These are phyloP conservation scores for Inonotus obliquus DNA, from an alignment of 1,284 basidiomycete genomes.

Conservation along the genomic window DNA sequence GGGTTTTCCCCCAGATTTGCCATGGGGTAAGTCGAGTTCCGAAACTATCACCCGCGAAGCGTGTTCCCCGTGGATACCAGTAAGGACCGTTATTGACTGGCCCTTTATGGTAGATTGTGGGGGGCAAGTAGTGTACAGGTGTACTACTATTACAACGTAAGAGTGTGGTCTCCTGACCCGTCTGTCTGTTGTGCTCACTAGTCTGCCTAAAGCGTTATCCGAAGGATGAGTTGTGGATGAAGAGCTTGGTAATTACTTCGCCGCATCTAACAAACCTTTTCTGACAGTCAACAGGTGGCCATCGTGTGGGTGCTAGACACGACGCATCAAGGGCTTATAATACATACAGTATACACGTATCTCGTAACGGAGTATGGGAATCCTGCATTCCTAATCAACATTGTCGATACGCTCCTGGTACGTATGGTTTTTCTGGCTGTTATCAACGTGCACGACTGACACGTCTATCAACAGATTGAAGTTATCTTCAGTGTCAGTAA, in stretches of 20 bases:
- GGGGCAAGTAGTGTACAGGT: conserved; percentile 1
- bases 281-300: conserved; percentile 5
- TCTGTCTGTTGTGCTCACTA: not conserved
- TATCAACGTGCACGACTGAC: not conserved
- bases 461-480: not conserved
- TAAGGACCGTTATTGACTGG: not conserved
- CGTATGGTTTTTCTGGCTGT: not conserved
- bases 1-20: conserved; percentile 2
- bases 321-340: conserved; percentile 17
- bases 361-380: conserved; percentile 17
- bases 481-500: conserved; percentile 9
- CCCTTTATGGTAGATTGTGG: not conserved
- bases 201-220: conserved; percentile 6
- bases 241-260: conserved; percentile 3
- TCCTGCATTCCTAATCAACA: conserved; percentile 1
- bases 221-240: conserved; percentile 13
- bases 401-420: conserved; percentile 16
- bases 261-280: not conserved
- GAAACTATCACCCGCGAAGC: not conserved
- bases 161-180: not conserved
- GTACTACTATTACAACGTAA: conserved; percentile 17
- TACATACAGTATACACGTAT: conserved; percentile 18
- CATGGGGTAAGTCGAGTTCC: conserved; percentile 10
- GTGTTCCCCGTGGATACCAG: not conserved
- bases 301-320: conserved; percentile 16